Base-by-base conservation (phyloP, 257 asterid species). In the Echites panduratus region DNA sequence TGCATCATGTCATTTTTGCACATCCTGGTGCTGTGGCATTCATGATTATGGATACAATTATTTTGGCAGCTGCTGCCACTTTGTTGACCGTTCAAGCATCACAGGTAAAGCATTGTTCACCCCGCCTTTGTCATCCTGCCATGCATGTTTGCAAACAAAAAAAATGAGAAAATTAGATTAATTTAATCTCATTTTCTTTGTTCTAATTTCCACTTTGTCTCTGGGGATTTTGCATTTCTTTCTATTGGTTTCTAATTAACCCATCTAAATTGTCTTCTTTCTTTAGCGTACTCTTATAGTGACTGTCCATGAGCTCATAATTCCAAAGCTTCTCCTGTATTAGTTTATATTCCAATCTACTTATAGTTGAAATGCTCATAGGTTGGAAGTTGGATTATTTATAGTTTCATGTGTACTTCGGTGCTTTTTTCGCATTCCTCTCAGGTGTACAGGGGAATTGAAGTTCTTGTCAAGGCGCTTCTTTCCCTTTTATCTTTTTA, bases 21-120 rank as follows among this genome's bases (percentile, higher is more conserved):
- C 83, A 91, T 84, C 99, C 94, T 63, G 92, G 90, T 70, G 66
- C 83, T 59, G 26, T 85, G n/a, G 86, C 97, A 53, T 94, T 94
- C 79, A 81, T 94, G 75, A 71, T 85, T 54, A 87, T 94, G 95
- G 97, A 91, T 72, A 80, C 81, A n/a, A 74, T 76, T 79, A 89
- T 94, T 81, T 78, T 89, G 32, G 45, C 84, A 77, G 97, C 89
- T 76, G 50, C 91, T 66, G 73, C 84, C 70, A 87, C 90, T 74
- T 79, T 94, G 54, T 82, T 88, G 69, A 48, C 77, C 17, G 82
- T 94, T 66, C 99, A 91, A 79, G 85, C 80, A 56, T 68, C 77
- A 75, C 97, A 94, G 96, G 99, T 91, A 70, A 85, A 47, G 38
- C 45, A 78, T 61, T 54, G 69, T 29, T 63, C 66, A 67, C 72